Conservation (phyloP, 805 yeast species). For the Nakazawaea ambrosiae region DNA sequence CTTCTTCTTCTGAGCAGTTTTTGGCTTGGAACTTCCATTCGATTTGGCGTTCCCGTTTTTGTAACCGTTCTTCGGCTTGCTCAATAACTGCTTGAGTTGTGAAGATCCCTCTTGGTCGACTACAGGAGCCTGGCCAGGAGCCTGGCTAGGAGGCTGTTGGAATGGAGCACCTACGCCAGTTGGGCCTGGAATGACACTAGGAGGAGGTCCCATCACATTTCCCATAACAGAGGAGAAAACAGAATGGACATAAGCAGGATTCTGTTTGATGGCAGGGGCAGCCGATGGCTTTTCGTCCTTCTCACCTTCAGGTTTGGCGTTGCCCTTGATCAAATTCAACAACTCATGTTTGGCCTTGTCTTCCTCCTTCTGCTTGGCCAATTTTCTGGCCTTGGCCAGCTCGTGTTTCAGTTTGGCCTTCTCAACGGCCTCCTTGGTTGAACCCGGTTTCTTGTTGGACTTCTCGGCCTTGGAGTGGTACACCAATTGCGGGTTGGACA, state of each 20-base stretch:
- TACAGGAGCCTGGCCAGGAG: not conserved
- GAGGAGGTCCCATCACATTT: constrained; percentile 13
- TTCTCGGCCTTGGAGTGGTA: constrained; percentile 65
- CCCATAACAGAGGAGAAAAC: constrained; percentile 23
- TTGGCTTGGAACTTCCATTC: not conserved
- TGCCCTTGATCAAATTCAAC: constrained; percentile 33
- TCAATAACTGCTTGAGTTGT: constrained; percentile 5
- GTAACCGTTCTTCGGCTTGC: not conserved
- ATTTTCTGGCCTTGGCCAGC: constrained; percentile 9
- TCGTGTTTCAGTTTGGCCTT: constrained; percentile 9
- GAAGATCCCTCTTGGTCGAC: constrained; percentile 1
- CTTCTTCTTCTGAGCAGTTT: too few species aligned
- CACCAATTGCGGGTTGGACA: constrained; percentile 67
- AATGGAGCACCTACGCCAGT: not conserved
- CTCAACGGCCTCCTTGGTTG: constrained; percentile 11
- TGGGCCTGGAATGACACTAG: not conserved
- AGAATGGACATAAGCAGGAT: constrained; percentile 18
- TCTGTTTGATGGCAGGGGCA: constrained; percentile 3
- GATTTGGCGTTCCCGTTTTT: not conserved
- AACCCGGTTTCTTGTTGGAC: constrained; percentile 22
- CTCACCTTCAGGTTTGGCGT: not conserved
- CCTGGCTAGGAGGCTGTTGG: not conserved
- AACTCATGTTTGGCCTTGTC: constrained; percentile 33
- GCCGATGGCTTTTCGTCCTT: not conserved
- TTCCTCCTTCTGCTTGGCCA: constrained; percentile 19